Percentiles rank a stretch among this genome's conserved stretches.
Evolutionary conservation across 2,329 filamentous ascomycete species (phyloP).

Genomic region (Aspergillus fischeri): DNA sequence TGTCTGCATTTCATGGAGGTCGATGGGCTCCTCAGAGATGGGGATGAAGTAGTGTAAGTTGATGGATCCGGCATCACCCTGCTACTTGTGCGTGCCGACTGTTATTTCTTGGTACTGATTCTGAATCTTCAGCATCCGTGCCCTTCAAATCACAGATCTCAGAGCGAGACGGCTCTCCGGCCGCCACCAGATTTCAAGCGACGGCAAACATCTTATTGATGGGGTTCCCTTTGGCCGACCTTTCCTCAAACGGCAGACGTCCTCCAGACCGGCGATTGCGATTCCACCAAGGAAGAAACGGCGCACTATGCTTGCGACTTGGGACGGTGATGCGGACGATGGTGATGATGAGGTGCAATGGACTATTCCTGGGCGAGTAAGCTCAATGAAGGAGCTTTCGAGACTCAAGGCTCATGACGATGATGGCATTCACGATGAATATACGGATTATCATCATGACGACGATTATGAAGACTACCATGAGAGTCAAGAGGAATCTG

Average conservation of each 20-base stretch:
- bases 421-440: slow-evolving; percentile 24
- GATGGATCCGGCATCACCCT: background rate
- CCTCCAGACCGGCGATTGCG: slow-evolving; percentile 60
- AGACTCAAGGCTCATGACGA: slow-evolving; percentile 28
- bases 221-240: slow-evolving; percentile 79
- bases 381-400: slow-evolving; percentile 21
- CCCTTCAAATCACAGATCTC: slow-evolving; percentile 70
- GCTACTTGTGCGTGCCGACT: background rate
- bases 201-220: slow-evolving; percentile 78
- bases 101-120: slow-evolving; percentile 1
- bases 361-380: slow-evolving; percentile 21
- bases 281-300: slow-evolving; percentile 72
- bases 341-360: slow-evolving; percentile 31
- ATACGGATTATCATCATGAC: slow-evolving; percentile 19
- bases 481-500: slow-evolving; percentile 25
- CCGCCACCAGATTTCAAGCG: slow-evolving; percentile 72
- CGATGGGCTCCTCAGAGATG: slow-evolving; percentile 66
- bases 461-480: slow-evolving; percentile 23
- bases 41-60: slow-evolving; percentile 75
- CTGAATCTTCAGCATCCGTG: slow-evolving; percentile 61
- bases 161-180: slow-evolving; percentile 69
- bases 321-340: slow-evolving; percentile 22
- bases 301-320: slow-evolving; percentile 36
- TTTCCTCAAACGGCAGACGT: slow-evolving; percentile 54
- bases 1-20: slow-evolving; percentile 81